Percentiles rank a stretch among this genome's conserved stretches.
Evolutionary conservation across 2,329 filamentous ascomycete genomes (phyloP).

Genomic region (Cercospora berteroae): DNA sequence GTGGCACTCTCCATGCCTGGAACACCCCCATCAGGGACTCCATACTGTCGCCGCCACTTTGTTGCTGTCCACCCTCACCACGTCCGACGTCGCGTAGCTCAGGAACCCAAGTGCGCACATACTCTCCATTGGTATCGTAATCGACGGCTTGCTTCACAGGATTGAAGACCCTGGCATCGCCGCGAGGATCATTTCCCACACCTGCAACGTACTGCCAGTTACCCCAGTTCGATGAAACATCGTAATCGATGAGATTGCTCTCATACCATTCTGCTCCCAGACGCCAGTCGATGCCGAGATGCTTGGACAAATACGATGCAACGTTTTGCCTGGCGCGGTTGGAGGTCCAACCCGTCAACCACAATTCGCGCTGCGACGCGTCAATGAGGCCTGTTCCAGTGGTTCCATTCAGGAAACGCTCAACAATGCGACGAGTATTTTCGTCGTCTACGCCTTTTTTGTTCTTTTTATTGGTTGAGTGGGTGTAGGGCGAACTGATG

Average conservation of each 20-base stretch:
- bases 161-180: constrained; percentile 73
- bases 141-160: constrained; percentile 77
- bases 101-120: constrained; percentile 70
- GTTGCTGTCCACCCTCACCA: background rate
- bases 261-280: constrained; percentile 83
- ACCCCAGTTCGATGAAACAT: constrained; percentile 51
- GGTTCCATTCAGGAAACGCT: constrained; percentile 63
- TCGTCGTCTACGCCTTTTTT: constrained; percentile 48
- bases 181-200: constrained; percentile 74
- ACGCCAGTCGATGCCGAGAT: constrained; percentile 74
- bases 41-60: constrained; percentile 11
- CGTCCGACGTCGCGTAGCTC: constrained; percentile 58
- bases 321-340: constrained; percentile 76
- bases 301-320: constrained; percentile 70
- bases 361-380: constrained; percentile 71
- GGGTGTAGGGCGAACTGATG: constrained; percentile 35
- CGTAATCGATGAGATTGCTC: constrained; percentile 70
- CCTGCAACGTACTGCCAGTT: constrained; percentile 76
- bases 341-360: constrained; percentile 73
- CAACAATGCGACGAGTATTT: constrained; percentile 41
- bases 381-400: constrained; percentile 78
- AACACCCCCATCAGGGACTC: constrained; percentile 59
- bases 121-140: constrained; percentile 68
- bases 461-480: constrained; percentile 39
- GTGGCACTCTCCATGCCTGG: constrained; percentile 65